A percentile compares a stretch with the other conserved stretches of the same genome.
Evolutionary conservation across 148 eudicot species (phyloP).

Genomic region (Nyssa sinensis): DNA sequence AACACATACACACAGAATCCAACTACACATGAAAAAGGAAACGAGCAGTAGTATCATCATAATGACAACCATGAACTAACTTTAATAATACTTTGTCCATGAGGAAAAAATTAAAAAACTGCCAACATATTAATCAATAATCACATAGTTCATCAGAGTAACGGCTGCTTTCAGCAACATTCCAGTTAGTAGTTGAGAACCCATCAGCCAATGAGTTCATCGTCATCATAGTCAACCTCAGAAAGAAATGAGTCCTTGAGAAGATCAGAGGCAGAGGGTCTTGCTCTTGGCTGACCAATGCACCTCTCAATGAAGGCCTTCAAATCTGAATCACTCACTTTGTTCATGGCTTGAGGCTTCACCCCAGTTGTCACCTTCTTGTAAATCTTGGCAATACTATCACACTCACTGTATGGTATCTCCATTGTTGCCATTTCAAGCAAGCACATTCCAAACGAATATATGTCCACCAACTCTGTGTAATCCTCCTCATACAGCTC

Average conservation of each 20-base stretch:
- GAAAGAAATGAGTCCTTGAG: constrained; percentile 63
- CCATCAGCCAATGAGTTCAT: background rate
- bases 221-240: constrained; percentile 41
- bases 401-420: constrained; percentile 79
- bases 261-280: constrained; percentile 78
- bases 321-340: constrained; percentile 51
- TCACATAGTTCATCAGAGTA: too few relatives aligned
- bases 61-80: too few relatives aligned
- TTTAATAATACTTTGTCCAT: too few relatives aligned
- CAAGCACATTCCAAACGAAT: constrained; percentile 86
- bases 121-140: too few relatives aligned
- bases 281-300: constrained; percentile 62
- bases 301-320: constrained; percentile 77
- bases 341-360: constrained; percentile 55
- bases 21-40: too few relatives aligned
- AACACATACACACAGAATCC: too few relatives aligned
- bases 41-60: too few relatives aligned
- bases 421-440: constrained; percentile 85
- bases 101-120: too few relatives aligned
- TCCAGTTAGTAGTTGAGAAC: background rate
- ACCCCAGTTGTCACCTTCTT: constrained; percentile 74
- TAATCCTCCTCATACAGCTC: constrained; percentile 87
- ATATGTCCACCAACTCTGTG: constrained; percentile 78
- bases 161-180: background rate
- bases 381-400: constrained; percentile 71